A percentile compares a stretch with the other conserved stretches of the same genome.
These are phyloP conservation scores for Aspergillus cavernicola DNA, from an alignment of 495 filamentous ascomycete genomes.

Conservation along the genomic window DNA sequence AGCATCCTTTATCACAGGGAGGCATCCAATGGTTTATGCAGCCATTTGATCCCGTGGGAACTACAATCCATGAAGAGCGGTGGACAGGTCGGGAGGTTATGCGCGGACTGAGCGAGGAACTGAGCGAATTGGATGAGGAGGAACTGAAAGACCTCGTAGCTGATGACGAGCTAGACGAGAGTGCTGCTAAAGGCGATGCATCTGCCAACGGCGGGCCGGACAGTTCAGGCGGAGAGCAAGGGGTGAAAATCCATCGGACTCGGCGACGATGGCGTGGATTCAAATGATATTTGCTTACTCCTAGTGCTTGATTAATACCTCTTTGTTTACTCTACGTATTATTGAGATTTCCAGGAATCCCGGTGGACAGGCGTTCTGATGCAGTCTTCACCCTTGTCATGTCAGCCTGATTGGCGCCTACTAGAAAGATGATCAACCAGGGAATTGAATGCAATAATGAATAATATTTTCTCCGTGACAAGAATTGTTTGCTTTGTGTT, in stretches of 20 bases:
- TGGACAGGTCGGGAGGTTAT: conserved; percentile 74
- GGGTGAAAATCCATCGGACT: conserved; percentile 34
- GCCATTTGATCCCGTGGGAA: conserved; percentile 74
- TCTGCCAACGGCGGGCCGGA: conserved; percentile 11
- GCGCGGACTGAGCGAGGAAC: conserved; percentile 76
- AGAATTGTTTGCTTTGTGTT: background rate
- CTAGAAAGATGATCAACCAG: too few species aligned
- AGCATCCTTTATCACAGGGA: conserved; percentile 60
- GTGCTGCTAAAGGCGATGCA: conserved; percentile 1
- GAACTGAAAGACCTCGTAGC: conserved; percentile 65
- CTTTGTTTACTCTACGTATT: conserved; percentile 8
- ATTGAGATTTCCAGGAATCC: background rate
- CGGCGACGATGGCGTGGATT: conserved; percentile 39
- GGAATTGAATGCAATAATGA: conserved; percentile 1
- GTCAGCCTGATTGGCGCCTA: background rate
- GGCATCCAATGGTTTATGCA: conserved; percentile 88
- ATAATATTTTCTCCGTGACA: too few species aligned
- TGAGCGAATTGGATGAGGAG: conserved; percentile 86
- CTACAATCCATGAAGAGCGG: conserved; percentile 68
- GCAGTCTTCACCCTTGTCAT: background rate
- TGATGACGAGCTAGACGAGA: conserved; percentile 36
- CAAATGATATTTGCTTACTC: conserved; percentile 18
- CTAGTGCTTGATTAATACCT: conserved; percentile 9
- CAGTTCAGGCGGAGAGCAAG: conserved; percentile 7
- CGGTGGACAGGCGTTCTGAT: conserved; percentile 9